phyloP scores from a whole-genome alignment of 176 grass and related monocot genomes.

The Puya raimondii region DNA sequence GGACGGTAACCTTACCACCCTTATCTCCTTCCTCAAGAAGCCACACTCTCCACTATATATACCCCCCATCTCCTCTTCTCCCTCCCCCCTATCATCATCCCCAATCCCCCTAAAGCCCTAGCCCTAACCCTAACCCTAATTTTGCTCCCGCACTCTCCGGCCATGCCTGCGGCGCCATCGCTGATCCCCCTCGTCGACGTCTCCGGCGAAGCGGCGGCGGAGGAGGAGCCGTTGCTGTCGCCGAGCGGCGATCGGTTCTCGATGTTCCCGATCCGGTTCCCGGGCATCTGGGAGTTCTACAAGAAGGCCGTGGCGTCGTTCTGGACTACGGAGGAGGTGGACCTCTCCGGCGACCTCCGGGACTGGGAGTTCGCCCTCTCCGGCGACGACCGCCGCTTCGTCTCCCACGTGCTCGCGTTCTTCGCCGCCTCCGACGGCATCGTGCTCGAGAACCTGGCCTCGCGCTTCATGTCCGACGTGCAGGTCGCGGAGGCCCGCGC shows the following conservation, averaged over 20 bases:
- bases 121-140: neutral
- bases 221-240: slow-evolving; percentile 69
- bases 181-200: slow-evolving; percentile 27
- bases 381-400: slow-evolving; percentile 71
- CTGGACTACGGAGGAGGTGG: slow-evolving; percentile 80
- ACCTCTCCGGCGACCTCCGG: slow-evolving; percentile 51
- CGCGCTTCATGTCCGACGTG: slow-evolving; percentile 82
- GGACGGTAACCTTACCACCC: too few species aligned
- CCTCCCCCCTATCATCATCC: neutral
- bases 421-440: slow-evolving; percentile 91
- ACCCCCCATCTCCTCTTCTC: neutral
- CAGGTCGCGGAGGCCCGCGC: slow-evolving; percentile 74
- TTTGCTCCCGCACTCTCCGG: neutral
- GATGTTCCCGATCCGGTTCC: slow-evolving; percentile 66
- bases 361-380: slow-evolving; percentile 56
- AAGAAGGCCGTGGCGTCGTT: slow-evolving; percentile 88
- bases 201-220: neutral
- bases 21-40: too few species aligned
- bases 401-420: slow-evolving; percentile 94
- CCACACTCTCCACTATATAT: too few species aligned
- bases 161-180: slow-evolving; percentile 47
- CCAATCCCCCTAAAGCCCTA: neutral
- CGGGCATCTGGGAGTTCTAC: slow-evolving; percentile 78
- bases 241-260: slow-evolving; percentile 61
- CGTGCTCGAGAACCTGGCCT: slow-evolving; percentile 84